These are phyloP conservation scores for Chrysanthemum lavandulifolium DNA, from an alignment of 129 eudicot genomes.

Conservation along the genomic window DNA sequence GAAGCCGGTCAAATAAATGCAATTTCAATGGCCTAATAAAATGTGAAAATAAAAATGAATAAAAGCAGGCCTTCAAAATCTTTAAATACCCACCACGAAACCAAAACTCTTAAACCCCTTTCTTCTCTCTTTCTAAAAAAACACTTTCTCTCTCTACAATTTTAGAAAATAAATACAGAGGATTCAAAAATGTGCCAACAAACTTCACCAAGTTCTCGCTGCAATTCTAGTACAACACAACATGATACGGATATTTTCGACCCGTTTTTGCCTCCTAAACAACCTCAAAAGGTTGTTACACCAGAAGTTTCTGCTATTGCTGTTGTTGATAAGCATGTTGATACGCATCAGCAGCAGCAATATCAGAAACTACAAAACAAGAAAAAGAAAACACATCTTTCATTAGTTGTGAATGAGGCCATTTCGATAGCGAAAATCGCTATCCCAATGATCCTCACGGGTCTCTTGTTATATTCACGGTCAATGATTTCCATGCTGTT, in stretches of 20 bases:
- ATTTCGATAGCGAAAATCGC: slow-evolving; percentile 58
- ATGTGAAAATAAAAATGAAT: neutral
- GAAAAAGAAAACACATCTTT: slow-evolving; percentile 36
- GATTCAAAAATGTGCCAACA: slow-evolving; percentile 56
- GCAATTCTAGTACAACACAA: slow-evolving; percentile 37
- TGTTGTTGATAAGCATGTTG: slow-evolving; percentile 24
- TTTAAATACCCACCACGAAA: slow-evolving; percentile 37
- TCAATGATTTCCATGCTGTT: slow-evolving; percentile 88
- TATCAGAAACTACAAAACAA: slow-evolving; percentile 19
- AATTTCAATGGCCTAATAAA: slow-evolving; percentile 10
- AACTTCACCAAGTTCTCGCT: slow-evolving; percentile 33
- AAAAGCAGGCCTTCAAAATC: slow-evolving; percentile 30
- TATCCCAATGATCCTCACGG: slow-evolving; percentile 84
- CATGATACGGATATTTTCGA: slow-evolving; percentile 24
- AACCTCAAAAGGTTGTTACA: slow-evolving; percentile 30
- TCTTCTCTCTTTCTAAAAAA: slow-evolving; percentile 2
- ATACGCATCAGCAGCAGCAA: slow-evolving; percentile 32
- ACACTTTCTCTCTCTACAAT: slow-evolving; percentile 11
- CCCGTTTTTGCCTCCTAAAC: slow-evolving; percentile 24
- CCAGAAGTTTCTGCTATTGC: slow-evolving; percentile 27
- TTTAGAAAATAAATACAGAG: slow-evolving; percentile 14
- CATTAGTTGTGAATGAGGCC: slow-evolving; percentile 47
- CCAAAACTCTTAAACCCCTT: slow-evolving; percentile 37
- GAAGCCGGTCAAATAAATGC: slow-evolving; percentile 40
- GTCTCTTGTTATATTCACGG: slow-evolving; percentile 73